Evolutionary conservation across 179 eudicot genomes (phyloP).

Genomic region (Silene coronaria): DNA sequence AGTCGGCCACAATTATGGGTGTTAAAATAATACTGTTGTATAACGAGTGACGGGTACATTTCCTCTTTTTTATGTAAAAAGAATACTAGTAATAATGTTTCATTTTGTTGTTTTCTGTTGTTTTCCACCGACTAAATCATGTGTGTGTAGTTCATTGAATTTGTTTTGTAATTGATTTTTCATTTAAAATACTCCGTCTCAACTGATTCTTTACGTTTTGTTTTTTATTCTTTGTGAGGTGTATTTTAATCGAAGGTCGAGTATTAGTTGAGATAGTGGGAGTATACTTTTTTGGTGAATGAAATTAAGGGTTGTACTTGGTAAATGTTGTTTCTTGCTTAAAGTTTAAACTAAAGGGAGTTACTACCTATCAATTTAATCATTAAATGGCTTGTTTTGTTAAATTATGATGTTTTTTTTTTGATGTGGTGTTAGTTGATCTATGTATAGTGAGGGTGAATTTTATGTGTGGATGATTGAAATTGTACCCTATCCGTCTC

Average conservation of each 20-base stretch:
- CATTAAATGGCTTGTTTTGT: slow-evolving; percentile 4
- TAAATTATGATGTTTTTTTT: slow-evolving; percentile 10
- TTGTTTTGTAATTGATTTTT: not conserved
- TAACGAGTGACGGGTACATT: too few relatives aligned
- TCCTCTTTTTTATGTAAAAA: not conserved
- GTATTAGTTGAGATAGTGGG: too few relatives aligned
- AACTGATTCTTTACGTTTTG: not conserved
- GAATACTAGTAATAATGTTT: not conserved
- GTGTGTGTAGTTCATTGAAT: not conserved
- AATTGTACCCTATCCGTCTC: too few relatives aligned
- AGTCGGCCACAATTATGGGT: not conserved
- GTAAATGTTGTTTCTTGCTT: not conserved
- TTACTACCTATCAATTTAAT: not conserved
- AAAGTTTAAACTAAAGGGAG: slow-evolving; percentile 1
- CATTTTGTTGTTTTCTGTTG: slow-evolving; percentile 18
- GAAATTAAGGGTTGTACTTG: not conserved
- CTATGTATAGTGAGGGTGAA: not conserved
- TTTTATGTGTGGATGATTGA: not conserved
- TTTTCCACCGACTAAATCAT: slow-evolving; percentile 27
- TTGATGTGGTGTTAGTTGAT: not conserved
- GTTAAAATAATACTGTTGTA: not conserved
- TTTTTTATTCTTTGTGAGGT: not conserved
- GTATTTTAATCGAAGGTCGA: too few relatives aligned
- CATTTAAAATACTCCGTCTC: too few relatives aligned
- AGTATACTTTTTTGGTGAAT: not conserved